Evolutionary conservation across 805 yeast species (phyloP).

Genomic region (Wickerhamomyces canadensis): DNA sequence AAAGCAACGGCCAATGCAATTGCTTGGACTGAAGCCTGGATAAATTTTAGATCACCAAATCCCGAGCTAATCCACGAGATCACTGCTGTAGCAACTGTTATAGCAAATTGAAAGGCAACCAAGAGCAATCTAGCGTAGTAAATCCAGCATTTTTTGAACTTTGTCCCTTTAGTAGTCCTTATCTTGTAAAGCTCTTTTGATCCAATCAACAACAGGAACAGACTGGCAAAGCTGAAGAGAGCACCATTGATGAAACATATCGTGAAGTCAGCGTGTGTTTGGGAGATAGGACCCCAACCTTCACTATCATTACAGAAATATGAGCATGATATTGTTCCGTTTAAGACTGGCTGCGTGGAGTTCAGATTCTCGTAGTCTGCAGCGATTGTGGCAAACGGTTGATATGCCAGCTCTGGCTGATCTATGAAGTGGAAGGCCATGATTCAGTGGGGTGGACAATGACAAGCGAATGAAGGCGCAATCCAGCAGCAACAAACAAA

Average conservation of each 20-base stretch:
- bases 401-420: not conserved
- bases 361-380: not conserved
- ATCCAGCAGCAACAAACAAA: no score
- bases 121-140: conserved; percentile 29
- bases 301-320: conserved; percentile 26
- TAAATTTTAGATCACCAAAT: conserved; percentile 23
- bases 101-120: conserved; percentile 27
- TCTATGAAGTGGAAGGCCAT: no score
- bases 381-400: no score
- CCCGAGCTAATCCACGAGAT: conserved; percentile 15
- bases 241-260: conserved; percentile 56
- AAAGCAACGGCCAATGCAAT: conserved; percentile 46
- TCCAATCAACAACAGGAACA: conserved; percentile 40
- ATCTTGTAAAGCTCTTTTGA: conserved; percentile 28
- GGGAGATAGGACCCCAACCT: conserved; percentile 39
- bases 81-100: conserved; percentile 20
- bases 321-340: not conserved
- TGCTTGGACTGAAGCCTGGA: conserved; percentile 34
- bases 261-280: conserved; percentile 46
- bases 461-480: no score
- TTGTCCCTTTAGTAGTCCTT: conserved; percentile 18
- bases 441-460: no score
- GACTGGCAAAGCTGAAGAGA: conserved; percentile 35
- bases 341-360: not conserved
- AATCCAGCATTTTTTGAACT: conserved; percentile 34